These are phyloP conservation scores for Citrus reticulata DNA, from an alignment of 345 rosid species.

Conservation along the genomic window DNA sequence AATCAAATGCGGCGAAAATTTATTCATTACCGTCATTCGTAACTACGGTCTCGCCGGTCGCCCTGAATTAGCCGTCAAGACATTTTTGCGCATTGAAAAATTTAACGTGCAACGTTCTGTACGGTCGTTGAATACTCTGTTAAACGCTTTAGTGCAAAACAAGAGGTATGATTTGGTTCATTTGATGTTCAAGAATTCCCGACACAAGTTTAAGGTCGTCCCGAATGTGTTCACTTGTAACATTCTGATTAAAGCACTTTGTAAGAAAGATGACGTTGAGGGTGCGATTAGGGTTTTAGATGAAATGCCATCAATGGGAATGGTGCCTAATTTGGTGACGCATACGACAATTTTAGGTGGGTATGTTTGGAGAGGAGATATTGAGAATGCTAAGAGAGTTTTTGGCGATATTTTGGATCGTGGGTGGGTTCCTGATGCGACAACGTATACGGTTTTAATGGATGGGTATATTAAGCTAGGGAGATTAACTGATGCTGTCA, in stretches of 20 bases:
- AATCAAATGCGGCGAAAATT: slow-evolving; percentile 67
- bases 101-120: slow-evolving; percentile 65
- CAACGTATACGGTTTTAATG: slow-evolving; percentile 65
- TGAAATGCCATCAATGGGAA: slow-evolving; percentile 79
- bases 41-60: slow-evolving; percentile 74
- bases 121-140: slow-evolving; percentile 70
- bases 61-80: slow-evolving; percentile 43
- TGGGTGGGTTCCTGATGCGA: slow-evolving; percentile 86
- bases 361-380: slow-evolving; percentile 62
- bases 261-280: slow-evolving; percentile 56
- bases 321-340: slow-evolving; percentile 71
- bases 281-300: slow-evolving; percentile 59
- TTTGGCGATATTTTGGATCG: slow-evolving; percentile 61
- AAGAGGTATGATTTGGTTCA: slow-evolving; percentile 58
- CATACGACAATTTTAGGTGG: slow-evolving; percentile 79
- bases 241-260: slow-evolving; percentile 65
- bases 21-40: slow-evolving; percentile 65
- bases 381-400: slow-evolving; percentile 57
- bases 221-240: slow-evolving; percentile 78
- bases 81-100: slow-evolving; percentile 55
- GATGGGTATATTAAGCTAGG: slow-evolving; percentile 74
- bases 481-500: slow-evolving; percentile 66
- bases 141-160: slow-evolving; percentile 72
- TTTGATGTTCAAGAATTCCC: slow-evolving; percentile 48
- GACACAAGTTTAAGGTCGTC: slow-evolving; percentile 42